phyloP scores from a whole-genome alignment of 306 rosid genomes.

The Myrica gale region DNA sequence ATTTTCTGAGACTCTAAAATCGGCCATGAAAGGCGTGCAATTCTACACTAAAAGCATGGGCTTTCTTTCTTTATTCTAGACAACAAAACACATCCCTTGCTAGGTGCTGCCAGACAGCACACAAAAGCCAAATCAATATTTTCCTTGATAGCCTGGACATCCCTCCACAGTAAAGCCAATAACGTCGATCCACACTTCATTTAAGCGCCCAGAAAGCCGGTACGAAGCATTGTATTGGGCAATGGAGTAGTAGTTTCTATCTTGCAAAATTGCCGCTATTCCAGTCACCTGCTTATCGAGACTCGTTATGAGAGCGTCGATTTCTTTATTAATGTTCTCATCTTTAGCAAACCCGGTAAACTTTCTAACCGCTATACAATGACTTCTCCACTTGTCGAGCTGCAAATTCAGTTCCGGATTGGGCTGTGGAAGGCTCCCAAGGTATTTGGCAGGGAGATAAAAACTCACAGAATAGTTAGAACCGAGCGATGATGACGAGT shows the following conservation, averaged over 20 bases:
- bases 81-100: too few species aligned
- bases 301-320: constrained; percentile 46
- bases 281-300: constrained; percentile 34
- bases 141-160: constrained; percentile 25
- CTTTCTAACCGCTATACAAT: constrained; percentile 60
- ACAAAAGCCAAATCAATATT: neutral
- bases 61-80: too few species aligned
- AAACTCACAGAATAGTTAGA: constrained; percentile 40
- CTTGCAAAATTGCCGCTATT: constrained; percentile 27
- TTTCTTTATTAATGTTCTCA: constrained; percentile 44
- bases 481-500: constrained; percentile 25
- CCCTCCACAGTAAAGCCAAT: constrained; percentile 33
- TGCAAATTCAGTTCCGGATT: constrained; percentile 50
- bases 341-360: constrained; percentile 71
- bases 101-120: neutral
- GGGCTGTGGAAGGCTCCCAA: constrained; percentile 51
- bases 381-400: constrained; percentile 50
- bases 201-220: constrained; percentile 42
- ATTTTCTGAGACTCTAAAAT: too few species aligned
- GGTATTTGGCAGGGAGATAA: constrained; percentile 37
- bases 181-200: constrained; percentile 68
- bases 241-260: constrained; percentile 39
- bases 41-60: too few species aligned
- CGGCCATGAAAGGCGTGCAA: too few species aligned
- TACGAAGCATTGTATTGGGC: constrained; percentile 68